Base-by-base conservation (phyloP, 225 moss, liverwort and hornwort species). In the Marchantia polymorpha region DNA sequence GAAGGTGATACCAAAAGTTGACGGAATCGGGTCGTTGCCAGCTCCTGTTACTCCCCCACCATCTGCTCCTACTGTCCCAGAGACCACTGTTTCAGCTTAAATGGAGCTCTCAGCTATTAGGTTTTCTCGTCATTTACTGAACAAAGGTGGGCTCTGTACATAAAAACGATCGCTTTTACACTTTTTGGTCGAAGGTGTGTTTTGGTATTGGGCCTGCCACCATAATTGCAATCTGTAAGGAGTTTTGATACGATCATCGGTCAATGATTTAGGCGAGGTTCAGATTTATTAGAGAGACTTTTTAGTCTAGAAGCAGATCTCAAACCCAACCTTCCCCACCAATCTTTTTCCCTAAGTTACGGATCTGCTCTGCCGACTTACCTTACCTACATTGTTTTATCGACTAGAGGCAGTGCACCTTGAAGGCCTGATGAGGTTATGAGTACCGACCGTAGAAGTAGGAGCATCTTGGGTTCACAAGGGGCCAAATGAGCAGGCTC, bases 11-110 rank as follows among this genome's bases (percentile, higher is more conserved):
- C 74, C 87, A 65, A 90, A 93, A 82, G 88, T 99, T 74, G 97
- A 99, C 77, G 95, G 89, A 60, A 88, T 84, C 67, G 97, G 97
- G 47, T 91, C 91, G 13, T 83, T 99, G 84, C 97, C 95, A 77
- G 86, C 89, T 74, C 90, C 94, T 73, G 63, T 55, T 12, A 27
- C 53, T 52, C 54, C 53, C 13, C 73, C 52, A 73, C 25, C 52
- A 29, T 5, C 72, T 72, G 13, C 12, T 52, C 20, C 72, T 23
- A 25, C 73, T 26, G 60, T 47, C 27, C 15, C 7, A 19, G 76
- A 76, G 22, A 46, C 39, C n/a, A 39, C 76, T 60, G 9, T 12
- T 23, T 76, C 22, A 60, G 54, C 61, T n/a, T 76, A 61, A 60
- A 76, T 69, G 51, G 52, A 7, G 25, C 52, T 73, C 12, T 51